phyloP scores from a whole-genome alignment of 148 eudicot genomes.

The Rheum nobile region DNA sequence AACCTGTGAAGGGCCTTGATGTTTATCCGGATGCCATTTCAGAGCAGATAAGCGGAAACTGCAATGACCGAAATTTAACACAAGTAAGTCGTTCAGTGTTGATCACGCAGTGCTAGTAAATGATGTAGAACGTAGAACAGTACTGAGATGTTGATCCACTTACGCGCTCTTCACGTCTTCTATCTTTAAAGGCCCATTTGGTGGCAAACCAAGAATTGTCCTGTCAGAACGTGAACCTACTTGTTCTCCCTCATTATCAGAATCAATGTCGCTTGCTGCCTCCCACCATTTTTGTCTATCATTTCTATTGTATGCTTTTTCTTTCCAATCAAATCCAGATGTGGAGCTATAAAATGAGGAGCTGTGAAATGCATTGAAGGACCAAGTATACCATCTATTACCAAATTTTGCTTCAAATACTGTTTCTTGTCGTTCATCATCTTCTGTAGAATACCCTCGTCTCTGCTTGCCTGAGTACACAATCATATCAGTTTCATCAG shows the following conservation, averaged over 20 bases:
- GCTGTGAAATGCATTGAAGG: conserved; percentile 26
- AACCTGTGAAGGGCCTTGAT: conserved; percentile 85
- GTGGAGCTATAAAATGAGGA: conserved; percentile 23
- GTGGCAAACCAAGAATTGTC: conserved; percentile 63
- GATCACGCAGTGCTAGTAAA: neutral
- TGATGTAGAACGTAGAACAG: neutral
- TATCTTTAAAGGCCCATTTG: conserved; percentile 51
- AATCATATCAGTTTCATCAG: neutral
- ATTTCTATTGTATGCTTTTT: conserved; percentile 14
- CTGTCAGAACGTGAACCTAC: conserved; percentile 55
- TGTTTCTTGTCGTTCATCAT: conserved; percentile 36
- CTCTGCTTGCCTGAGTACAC: conserved; percentile 7
- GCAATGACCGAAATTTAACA: conserved; percentile 21
- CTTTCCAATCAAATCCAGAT: conserved; percentile 51
- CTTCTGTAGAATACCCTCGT: conserved; percentile 25
- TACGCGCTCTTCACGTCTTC: conserved; percentile 86
- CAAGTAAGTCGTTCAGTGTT: neutral
- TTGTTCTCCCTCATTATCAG: conserved; percentile 27
- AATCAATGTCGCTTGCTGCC: conserved; percentile 21
- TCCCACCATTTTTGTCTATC: conserved; percentile 5
- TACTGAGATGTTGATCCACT: conserved; percentile 14
- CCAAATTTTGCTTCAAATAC: conserved; percentile 51
- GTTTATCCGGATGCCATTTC: conserved; percentile 98
- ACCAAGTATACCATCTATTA: conserved; percentile 47
- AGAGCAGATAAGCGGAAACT: conserved; percentile 80